Percentiles rank a stretch among this genome's conserved stretches.
phyloP scores from a whole-genome alignment of 2,329 filamentous ascomycete genomes.

The Penicillium hordei region DNA sequence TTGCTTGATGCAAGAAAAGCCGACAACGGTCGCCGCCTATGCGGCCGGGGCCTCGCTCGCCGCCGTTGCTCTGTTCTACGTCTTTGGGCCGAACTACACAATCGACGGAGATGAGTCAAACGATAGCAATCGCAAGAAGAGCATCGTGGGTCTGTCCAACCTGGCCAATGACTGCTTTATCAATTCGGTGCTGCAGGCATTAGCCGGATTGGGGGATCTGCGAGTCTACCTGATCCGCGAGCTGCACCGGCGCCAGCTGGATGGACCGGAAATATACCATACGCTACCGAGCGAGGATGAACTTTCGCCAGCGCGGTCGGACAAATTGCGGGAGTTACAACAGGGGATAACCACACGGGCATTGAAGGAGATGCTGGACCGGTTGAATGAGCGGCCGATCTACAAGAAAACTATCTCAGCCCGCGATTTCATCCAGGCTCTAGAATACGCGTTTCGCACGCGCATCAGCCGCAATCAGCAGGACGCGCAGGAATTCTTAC shows the following conservation, averaged over 20 bases:
- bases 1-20: slow-evolving; percentile 74
- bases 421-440: slow-evolving; percentile 73
- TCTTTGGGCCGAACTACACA: slow-evolving; percentile 96
- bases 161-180: slow-evolving; percentile 96
- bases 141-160: slow-evolving; percentile 84
- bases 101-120: slow-evolving; percentile 74
- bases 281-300: slow-evolving; percentile 53
- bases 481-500: slow-evolving; percentile 95
- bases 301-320: slow-evolving; percentile 41
- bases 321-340: slow-evolving; percentile 64
- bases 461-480: slow-evolving; percentile 93
- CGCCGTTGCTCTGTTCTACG: slow-evolving; percentile 91
- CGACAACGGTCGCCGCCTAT: slow-evolving; percentile 82
- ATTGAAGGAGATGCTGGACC: slow-evolving; percentile 88
- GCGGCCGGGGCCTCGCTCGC: slow-evolving; percentile 93
- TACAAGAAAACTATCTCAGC: slow-evolving; percentile 92
- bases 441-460: slow-evolving; percentile 85
- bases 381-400: slow-evolving; percentile 88
- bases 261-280: slow-evolving; percentile 73
- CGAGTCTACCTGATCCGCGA: slow-evolving; percentile 90
- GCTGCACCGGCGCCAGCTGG: slow-evolving; percentile 77
- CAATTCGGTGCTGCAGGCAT: slow-evolving; percentile 90
- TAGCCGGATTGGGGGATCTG: slow-evolving; percentile 86
- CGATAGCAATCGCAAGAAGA: slow-evolving; percentile 69
- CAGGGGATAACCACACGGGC: slow-evolving; percentile 79